Base-by-base conservation (phyloP, 352 stramenopile genomes). In the Phytophthora crassamura region DNA sequence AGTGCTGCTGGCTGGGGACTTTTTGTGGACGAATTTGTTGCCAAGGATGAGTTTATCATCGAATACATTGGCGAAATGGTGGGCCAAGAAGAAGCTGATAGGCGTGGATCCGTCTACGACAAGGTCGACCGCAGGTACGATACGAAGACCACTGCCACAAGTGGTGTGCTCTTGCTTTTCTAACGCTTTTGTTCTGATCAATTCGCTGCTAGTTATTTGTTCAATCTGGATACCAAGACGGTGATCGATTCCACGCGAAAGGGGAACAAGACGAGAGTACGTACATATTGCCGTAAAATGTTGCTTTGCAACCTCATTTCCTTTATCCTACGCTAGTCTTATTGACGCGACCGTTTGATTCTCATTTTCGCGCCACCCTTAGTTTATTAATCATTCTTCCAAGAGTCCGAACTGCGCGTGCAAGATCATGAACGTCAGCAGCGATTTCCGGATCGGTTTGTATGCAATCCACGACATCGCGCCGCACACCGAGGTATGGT, bases 41-140 rank as follows among this genome's bases (percentile, higher is more conserved):
- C 84, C 34, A 98, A 97, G 59, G 91, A 96, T 33, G 91, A 98
- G 58, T 98, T 98, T 64, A 82, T 99, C 34, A 84, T 93, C 60
- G 94, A 98, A 69, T 99, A 99, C 74, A 87, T 97, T 46, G 97
- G 97, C 22, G 97, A 99, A 56, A 84, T 97, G 72, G 88, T 98
- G 7, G 87, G 90, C 14, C 92, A 98, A 52, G 65, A 93, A 54
- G 96, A 98, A 60, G 90, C 93, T 10, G 93, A 98, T 73, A 77
- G 92, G 10, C 83, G 95, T 48, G 91, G 92, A 12, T 59, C 62
- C 10, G 84, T 98, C 16, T 97, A 98, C 64, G 91, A 97, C 72
- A 94, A 93, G 57, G 70, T 90, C 46, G 91, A 97, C 35, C 72
- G 84, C 43, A 94, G 83, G 78, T 86, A 67, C 36, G 34, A 46